Conservation (phyloP, 2,329 filamentous ascomycete species). For the Pseudonectria buxi region DNA sequence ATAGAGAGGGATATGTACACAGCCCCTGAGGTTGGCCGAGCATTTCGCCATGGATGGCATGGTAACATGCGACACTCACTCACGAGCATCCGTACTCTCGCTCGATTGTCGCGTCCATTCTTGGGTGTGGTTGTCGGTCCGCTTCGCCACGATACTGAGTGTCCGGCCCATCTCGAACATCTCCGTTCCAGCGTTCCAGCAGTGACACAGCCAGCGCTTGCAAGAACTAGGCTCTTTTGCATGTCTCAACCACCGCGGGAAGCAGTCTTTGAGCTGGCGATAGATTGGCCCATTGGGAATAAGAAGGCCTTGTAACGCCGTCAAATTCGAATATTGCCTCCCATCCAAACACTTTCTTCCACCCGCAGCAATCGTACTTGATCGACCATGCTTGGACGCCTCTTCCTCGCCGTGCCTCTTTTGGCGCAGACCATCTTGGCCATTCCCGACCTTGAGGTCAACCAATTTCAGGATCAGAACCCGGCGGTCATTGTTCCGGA, state of each 20-base stretch:
- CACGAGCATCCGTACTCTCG: too few species aligned
- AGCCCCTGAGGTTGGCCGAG: too few species aligned
- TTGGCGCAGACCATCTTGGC: constrained; percentile 19
- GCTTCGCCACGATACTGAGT: constrained; percentile 8
- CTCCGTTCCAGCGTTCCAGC: constrained; percentile 10
- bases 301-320: constrained; percentile 9
- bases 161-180: constrained; percentile 16
- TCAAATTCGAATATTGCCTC: neutral
- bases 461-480: too few species aligned
- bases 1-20: too few species aligned
- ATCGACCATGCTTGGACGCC: constrained; percentile 16
- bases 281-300: constrained; percentile 2
- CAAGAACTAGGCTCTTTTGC: constrained; percentile 1
- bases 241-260: constrained; percentile 9
- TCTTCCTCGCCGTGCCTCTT: constrained; percentile 18
- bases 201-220: constrained; percentile 6
- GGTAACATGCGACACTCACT: too few species aligned
- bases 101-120: constrained; percentile 6
- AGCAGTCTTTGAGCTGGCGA: neutral
- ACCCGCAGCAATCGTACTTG: constrained; percentile 1
- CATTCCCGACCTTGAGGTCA: too few species aligned
- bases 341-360: constrained; percentile 1
- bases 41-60: too few species aligned
- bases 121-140: constrained; percentile 9
- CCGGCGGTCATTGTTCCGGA: neutral